Conservation (phyloP, 2,329 filamentous ascomycete species). For the Karstenula rhodostoma region DNA sequence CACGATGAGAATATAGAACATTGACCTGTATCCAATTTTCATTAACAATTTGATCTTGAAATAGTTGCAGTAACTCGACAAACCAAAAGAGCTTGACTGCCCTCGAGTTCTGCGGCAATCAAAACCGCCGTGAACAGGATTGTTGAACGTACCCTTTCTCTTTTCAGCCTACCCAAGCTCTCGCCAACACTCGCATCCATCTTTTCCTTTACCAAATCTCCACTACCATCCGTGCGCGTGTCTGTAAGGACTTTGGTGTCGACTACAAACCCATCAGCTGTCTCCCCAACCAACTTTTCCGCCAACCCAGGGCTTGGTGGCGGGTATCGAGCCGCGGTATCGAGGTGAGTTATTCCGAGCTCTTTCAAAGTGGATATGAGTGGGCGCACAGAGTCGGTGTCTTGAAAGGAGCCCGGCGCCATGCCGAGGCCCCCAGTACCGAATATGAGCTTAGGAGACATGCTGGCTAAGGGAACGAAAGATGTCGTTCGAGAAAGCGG, state of each 20-base stretch:
- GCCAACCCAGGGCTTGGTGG: conserved; percentile 17
- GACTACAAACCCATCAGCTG: conserved; percentile 15
- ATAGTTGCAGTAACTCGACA: background rate
- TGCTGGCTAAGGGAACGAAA: background rate
- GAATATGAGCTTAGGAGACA: conserved; percentile 21
- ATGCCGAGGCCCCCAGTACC: conserved; percentile 20
- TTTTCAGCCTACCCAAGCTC: conserved; percentile 17
- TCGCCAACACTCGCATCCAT: conserved; percentile 14
- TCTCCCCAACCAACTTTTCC: conserved; percentile 18
- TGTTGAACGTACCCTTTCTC: background rate
- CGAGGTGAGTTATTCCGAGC: conserved; percentile 14
- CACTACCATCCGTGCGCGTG: conserved; percentile 19
- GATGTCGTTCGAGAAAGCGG: too few species aligned
- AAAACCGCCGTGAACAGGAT: too few species aligned
- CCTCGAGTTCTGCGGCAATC: background rate
- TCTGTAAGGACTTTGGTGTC: conserved; percentile 22
- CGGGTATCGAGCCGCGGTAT: conserved; percentile 22
- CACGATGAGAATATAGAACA: conserved; percentile 21
- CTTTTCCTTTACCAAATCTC: conserved; percentile 14
- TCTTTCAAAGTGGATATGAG: conserved; percentile 16
- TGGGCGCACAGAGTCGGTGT: conserved; percentile 1
- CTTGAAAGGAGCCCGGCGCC: conserved; percentile 11
- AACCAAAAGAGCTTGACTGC: background rate
- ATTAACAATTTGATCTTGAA: background rate
- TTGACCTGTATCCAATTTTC: conserved; percentile 9